Percentiles rank a stretch among this genome's conserved stretches.
phyloP scores from a whole-genome alignment of 257 asterid species.

The Rubia yunnanensis region DNA sequence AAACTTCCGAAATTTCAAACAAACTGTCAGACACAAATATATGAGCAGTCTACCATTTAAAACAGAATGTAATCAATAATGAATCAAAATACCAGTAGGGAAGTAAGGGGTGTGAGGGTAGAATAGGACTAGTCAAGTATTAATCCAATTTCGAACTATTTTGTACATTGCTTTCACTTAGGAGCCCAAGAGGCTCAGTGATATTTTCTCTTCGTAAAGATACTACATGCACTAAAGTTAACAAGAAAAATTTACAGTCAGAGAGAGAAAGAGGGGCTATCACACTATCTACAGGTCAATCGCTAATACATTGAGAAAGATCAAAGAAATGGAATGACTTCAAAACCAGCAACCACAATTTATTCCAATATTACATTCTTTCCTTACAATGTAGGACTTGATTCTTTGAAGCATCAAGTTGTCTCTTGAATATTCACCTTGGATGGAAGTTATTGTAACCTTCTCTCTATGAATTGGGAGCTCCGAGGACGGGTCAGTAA shows the following conservation, averaged over 20 bases:
- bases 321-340: neutral
- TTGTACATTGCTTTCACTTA: neutral
- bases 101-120: neutral
- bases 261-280: neutral
- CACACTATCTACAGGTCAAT: neutral
- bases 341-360: conserved; percentile 18
- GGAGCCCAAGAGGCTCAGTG: neutral
- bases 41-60: neutral
- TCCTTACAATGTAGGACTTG: conserved; percentile 99
- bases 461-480: conserved; percentile 52
- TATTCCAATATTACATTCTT: conserved; percentile 29
- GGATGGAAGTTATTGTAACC: conserved; percentile 64
- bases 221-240: neutral
- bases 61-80: neutral
- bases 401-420: conserved; percentile 99
- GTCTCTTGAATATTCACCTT: conserved; percentile 99
- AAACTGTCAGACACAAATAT: neutral
- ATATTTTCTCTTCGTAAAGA: neutral
- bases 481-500: conserved; percentile 68
- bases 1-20: neutral
- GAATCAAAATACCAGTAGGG: neutral
- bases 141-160: neutral
- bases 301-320: neutral
- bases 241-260: neutral
- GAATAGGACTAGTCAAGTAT: neutral